Evolutionary conservation across 495 filamentous ascomycete genomes (phyloP).

Genomic region (Tuber calosporum): DNA sequence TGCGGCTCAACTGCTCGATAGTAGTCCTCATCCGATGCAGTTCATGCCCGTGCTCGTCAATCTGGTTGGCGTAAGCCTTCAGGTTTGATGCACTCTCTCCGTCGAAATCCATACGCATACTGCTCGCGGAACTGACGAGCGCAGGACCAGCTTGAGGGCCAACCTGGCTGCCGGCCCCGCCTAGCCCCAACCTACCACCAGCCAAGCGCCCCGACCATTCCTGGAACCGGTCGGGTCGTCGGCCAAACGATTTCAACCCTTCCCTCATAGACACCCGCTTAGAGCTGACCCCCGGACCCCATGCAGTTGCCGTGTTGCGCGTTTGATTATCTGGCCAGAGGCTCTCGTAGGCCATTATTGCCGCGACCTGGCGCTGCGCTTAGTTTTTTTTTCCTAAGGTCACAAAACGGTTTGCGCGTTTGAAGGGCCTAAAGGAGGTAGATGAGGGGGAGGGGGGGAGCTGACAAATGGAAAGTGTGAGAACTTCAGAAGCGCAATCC

Average conservation of each 20-base stretch:
- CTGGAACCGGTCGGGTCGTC: conserved; percentile 34
- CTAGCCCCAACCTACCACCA: conserved; percentile 38
- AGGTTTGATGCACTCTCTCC: conserved; percentile 27
- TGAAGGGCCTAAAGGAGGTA: background rate
- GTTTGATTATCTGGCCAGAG: conserved; percentile 30
- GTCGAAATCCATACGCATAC: conserved; percentile 35
- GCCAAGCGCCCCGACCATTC: conserved; percentile 38
- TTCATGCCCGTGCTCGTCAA: conserved; percentile 27
- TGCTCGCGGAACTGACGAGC: conserved; percentile 37
- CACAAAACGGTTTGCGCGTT: conserved; percentile 4
- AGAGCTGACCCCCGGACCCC: conserved; percentile 27
- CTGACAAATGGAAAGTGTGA: conserved; percentile 59
- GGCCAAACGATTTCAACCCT: conserved; percentile 34
- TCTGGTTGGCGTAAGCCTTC: conserved; percentile 20
- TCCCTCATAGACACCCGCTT: conserved; percentile 38
- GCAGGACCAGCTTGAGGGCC: conserved; percentile 37
- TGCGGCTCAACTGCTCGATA: conserved; percentile 42
- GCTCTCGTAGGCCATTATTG: conserved; percentile 56
- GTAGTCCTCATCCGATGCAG: conserved; percentile 36
- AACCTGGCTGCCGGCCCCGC: conserved; percentile 29
- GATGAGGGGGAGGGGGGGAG: conserved; percentile 6
- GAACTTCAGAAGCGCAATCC: conserved; percentile 70
- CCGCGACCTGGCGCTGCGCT: conserved; percentile 37
- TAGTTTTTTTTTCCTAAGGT: background rate
- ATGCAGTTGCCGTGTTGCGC: conserved; percentile 32